These are phyloP conservation scores for Alternaria sp. DNA, from an alignment of 2,329 filamentous ascomycete species.

Conservation along the genomic window DNA sequence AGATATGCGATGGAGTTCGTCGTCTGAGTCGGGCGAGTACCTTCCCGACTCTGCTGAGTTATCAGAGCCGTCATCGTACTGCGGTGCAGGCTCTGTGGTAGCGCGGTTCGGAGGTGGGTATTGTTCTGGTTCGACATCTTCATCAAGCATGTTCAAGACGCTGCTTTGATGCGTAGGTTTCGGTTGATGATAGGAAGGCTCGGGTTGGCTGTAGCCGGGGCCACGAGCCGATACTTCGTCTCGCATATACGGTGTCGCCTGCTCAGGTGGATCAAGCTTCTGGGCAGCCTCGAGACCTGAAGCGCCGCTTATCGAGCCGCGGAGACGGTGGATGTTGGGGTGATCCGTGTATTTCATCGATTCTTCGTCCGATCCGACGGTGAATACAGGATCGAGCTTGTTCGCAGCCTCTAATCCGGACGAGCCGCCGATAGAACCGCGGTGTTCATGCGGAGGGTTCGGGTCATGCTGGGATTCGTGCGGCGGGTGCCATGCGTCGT, in stretches of 20 bases:
- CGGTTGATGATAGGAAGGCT: slow-evolving; percentile 4
- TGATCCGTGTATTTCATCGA: slow-evolving; percentile 14
- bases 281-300: slow-evolving; percentile 11
- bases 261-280: slow-evolving; percentile 16
- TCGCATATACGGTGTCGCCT: neutral
- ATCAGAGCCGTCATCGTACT: neutral
- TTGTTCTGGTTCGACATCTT: neutral
- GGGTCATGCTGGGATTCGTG: slow-evolving; percentile 2
- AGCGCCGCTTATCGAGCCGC: slow-evolving; percentile 13
- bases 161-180: slow-evolving; percentile 9
- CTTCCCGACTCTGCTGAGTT: neutral
- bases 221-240: slow-evolving; percentile 1
- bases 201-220: slow-evolving; percentile 8
- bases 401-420: slow-evolving; percentile 16
- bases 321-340: slow-evolving; percentile 11
- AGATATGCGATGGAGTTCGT: neutral
- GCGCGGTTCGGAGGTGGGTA: neutral
- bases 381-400: slow-evolving; percentile 20
- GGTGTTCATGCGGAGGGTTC: slow-evolving; percentile 13
- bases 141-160: slow-evolving; percentile 1
- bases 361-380: neutral
- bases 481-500: neutral
- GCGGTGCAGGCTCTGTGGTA: neutral
- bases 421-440: slow-evolving; percentile 18
- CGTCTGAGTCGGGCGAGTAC: slow-evolving; percentile 1